Evolutionary conservation across 176 grass and related monocot genomes (phyloP).

Genomic region (Raddia guianensis): DNA sequence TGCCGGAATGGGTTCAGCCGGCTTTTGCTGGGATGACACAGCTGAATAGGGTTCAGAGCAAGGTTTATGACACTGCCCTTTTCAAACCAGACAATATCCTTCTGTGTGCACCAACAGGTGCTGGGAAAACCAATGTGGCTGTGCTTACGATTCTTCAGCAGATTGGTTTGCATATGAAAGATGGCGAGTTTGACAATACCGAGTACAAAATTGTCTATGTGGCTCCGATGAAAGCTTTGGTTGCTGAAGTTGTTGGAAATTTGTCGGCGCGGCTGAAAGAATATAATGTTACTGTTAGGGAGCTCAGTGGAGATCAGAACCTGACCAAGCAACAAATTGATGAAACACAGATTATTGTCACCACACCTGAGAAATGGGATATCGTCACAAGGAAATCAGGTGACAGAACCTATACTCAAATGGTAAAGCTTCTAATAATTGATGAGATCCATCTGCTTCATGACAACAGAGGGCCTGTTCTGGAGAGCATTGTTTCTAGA

Average conservation of each 20-base stretch:
- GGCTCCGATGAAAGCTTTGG: slow-evolving; percentile 97
- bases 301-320: slow-evolving; percentile 93
- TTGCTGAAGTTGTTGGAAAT: slow-evolving; percentile 96
- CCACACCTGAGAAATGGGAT: slow-evolving; percentile 98
- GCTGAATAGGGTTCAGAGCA: slow-evolving; percentile 93
- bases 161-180: slow-evolving; percentile 82
- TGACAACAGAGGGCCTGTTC: slow-evolving; percentile 92
- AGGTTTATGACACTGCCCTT: slow-evolving; percentile 86
- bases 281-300: slow-evolving; percentile 76
- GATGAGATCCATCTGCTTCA: slow-evolving; percentile 98
- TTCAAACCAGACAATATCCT: slow-evolving; percentile 82
- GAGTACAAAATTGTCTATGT: slow-evolving; percentile 99
- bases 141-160: slow-evolving; percentile 92
- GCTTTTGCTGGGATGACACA: slow-evolving; percentile 88
- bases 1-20: slow-evolving; percentile 67
- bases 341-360: slow-evolving; percentile 97
- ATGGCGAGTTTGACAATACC: slow-evolving; percentile 72
- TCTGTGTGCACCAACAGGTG: slow-evolving; percentile 90
- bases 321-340: slow-evolving; percentile 91
- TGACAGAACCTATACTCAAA: slow-evolving; percentile 92
- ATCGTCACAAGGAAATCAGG: slow-evolving; percentile 97
- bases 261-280: slow-evolving; percentile 61
- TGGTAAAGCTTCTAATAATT: slow-evolving; percentile 93
- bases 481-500: slow-evolving; percentile 96
- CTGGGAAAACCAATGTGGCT: slow-evolving; percentile 97